Evolutionary conservation across 2,329 filamentous ascomycete species (phyloP).

Genomic region (Exophiala viscosa): DNA sequence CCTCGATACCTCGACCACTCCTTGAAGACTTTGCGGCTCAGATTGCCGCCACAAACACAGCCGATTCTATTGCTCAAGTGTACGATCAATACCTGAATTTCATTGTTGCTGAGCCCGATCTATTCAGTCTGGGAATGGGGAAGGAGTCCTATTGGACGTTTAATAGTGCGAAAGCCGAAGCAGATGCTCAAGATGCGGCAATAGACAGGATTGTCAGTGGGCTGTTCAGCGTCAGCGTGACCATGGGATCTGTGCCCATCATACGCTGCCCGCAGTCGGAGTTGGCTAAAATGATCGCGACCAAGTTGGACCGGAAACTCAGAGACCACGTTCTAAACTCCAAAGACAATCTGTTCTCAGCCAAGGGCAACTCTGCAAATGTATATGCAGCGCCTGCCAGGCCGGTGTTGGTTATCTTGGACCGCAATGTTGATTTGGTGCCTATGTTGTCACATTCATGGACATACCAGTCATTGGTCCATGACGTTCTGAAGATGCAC

Average conservation of each 20-base stretch:
- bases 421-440: slow-evolving; percentile 91
- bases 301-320: slow-evolving; percentile 90
- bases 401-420: slow-evolving; percentile 87
- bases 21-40: slow-evolving; percentile 93
- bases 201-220: slow-evolving; percentile 92
- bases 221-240: slow-evolving; percentile 97
- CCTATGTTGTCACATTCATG: slow-evolving; percentile 98
- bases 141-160: slow-evolving; percentile 86
- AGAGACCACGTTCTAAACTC: slow-evolving; percentile 96
- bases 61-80: slow-evolving; percentile 85
- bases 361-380: slow-evolving; percentile 54
- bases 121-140: slow-evolving; percentile 91
- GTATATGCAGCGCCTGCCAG: slow-evolving; percentile 64
- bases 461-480: slow-evolving; percentile 83
- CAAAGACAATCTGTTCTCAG: slow-evolving; percentile 93
- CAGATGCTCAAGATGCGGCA: slow-evolving; percentile 81
- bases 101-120: slow-evolving; percentile 88
- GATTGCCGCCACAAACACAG: slow-evolving; percentile 76
- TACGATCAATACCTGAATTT: slow-evolving; percentile 98
- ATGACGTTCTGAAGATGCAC: slow-evolving; percentile 72
- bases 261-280: slow-evolving; percentile 91
- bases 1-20: slow-evolving; percentile 81
- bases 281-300: slow-evolving; percentile 88
- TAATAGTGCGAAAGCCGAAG: slow-evolving; percentile 75
- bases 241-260: slow-evolving; percentile 94